Base-by-base conservation (phyloP, 1,284 basidiomycete genomes). In the Grifola frondosa region DNA sequence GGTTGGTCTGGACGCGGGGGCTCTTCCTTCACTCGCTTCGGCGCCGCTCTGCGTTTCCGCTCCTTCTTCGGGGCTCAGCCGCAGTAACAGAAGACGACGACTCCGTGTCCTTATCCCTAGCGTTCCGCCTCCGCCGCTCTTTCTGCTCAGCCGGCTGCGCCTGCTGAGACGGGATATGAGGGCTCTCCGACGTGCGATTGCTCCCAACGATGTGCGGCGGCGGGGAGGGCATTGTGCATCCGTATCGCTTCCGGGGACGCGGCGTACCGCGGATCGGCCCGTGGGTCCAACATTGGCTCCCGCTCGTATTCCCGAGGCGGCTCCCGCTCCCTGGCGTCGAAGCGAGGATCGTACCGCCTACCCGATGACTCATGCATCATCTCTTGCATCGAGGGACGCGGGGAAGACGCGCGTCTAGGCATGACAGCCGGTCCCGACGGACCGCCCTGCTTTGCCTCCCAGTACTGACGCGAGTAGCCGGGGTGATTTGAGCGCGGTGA, bases 401-500 rank as follows among this genome's bases (percentile, higher is more conserved):
- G 42, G 2, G 50, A 50, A 15, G 57, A 58, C 16, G 60, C 43
- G 22, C 37, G 49, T 10, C 50, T 46, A 48, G 46, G 49, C 44
- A 42, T 42, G 33, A 17, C 53, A 17, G 45, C 54, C 16, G 53
- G 55, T 12, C 51, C 53, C 10, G 31, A 12, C 7, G 51, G 42
- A 10, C 38, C 42, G n/a, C 47, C 42, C 19, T 44, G 37, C 42
- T 49, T 48, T 36, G 54, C 33, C 32, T 64, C 61, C 63, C 61
- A 63, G 39, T 61, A 58, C 32, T 40, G 46, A 8, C 53, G 46
- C 8, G 45, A 48, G 24, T 54, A 58, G 0, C 42, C 50, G 8
- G 55, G 54, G 37, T 78, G 80, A 0, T 67, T 61, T 12, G 70
- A 69, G 17, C 78, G 73, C 9, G 81, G 80, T 1, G 81, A 84